These are phyloP conservation scores for Penstemon newberryi DNA, from an alignment of 257 asterid species.

Conservation along the genomic window DNA sequence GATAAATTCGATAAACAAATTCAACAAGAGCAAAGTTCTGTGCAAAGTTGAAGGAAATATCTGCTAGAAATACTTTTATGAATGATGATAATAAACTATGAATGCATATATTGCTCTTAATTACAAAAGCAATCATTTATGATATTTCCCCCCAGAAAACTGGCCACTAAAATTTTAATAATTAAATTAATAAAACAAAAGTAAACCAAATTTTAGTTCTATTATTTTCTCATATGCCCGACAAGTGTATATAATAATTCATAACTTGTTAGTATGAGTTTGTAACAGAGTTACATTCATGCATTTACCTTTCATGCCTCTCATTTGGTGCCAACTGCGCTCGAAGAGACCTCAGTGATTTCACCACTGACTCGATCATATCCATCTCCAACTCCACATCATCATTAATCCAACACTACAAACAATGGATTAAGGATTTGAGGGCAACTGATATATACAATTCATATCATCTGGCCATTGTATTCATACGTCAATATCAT, in stretches of 20 bases:
- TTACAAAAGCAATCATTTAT: neutral
- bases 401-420: conserved; percentile 78
- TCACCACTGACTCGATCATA: conserved; percentile 59
- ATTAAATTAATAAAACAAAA: neutral
- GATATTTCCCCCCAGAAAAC: neutral
- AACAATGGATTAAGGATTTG: conserved; percentile 9
- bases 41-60: neutral
- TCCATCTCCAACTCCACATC: conserved; percentile 77
- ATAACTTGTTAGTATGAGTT: neutral
- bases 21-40: neutral
- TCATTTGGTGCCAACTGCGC: conserved; percentile 70
- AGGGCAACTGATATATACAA: conserved; percentile 16
- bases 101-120: neutral
- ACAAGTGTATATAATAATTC: neutral
- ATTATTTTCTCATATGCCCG: neutral
- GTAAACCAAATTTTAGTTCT: neutral
- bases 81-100: neutral
- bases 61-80: neutral
- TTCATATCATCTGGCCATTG: conserved; percentile 2
- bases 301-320: conserved; percentile 63
- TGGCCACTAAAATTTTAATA: neutral
- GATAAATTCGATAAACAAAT: neutral
- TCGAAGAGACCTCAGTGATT: conserved; percentile 73
- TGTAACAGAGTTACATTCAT: conserved; percentile 1
- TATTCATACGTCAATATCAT: neutral